Conservation (phyloP, 441 rosid species). For the Gossypium lobatum region DNA sequence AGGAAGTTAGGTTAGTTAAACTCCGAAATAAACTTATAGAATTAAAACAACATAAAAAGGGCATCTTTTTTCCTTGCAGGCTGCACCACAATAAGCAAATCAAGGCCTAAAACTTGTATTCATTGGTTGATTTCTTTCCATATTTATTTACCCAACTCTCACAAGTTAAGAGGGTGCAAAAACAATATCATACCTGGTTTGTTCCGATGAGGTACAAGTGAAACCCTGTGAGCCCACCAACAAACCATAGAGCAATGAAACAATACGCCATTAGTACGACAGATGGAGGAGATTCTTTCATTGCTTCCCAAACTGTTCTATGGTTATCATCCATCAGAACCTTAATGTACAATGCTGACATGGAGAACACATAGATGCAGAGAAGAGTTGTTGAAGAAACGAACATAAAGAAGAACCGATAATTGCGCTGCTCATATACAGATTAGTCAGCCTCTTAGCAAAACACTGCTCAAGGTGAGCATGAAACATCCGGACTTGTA, state of each 20-base stretch:
- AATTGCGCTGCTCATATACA: constrained; percentile 71
- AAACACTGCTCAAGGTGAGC: neutral
- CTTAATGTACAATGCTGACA: constrained; percentile 81
- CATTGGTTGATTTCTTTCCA: neutral
- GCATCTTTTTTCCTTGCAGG: neutral
- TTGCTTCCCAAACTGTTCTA: constrained; percentile 76
- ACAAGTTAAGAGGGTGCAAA: neutral
- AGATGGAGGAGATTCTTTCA: constrained; percentile 84
- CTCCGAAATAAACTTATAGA: neutral
- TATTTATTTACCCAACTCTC: neutral
- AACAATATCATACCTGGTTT: constrained; percentile 59
- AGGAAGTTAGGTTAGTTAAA: constrained; percentile 9
- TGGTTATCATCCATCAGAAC: constrained; percentile 67
- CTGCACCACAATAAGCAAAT: neutral
- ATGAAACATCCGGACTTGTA: neutral
- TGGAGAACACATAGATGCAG: constrained; percentile 78
- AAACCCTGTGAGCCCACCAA: constrained; percentile 94
- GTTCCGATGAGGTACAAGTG: constrained; percentile 88
- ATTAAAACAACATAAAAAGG: neutral
- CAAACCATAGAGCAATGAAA: constrained; percentile 87
- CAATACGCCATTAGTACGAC: constrained; percentile 75
- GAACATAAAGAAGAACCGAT: constrained; percentile 92
- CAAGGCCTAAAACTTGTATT: neutral
- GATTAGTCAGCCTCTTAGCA: constrained; percentile 15
- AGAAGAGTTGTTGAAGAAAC: constrained; percentile 84